These are phyloP conservation scores for Brassica rapa DNA, from an alignment of 345 rosid species.

Conservation along the genomic window DNA sequence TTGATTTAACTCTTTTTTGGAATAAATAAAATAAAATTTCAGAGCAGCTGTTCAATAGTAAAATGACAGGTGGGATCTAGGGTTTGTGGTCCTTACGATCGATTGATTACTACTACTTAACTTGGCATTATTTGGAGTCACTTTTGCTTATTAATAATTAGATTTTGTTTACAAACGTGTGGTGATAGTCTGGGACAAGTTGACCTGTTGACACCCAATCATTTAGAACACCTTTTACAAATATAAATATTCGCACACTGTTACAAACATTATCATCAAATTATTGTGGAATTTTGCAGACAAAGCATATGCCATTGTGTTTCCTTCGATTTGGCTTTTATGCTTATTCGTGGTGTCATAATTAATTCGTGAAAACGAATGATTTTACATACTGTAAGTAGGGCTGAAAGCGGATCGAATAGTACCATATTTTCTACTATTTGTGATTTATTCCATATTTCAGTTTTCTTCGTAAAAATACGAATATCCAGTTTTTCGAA, in stretches of 20 bases:
- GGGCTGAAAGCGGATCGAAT: too few species aligned
- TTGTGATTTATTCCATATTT: too few species aligned
- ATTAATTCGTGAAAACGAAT: constrained; percentile 8
- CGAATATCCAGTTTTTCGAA: too few species aligned
- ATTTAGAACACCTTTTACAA: constrained; percentile 21
- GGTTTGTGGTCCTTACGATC: constrained; percentile 25
- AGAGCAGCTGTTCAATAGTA: constrained; percentile 1
- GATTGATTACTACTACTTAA: constrained; percentile 14
- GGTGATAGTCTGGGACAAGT: constrained; percentile 38
- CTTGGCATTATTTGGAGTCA: constrained; percentile 26
- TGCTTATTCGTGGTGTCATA: not conserved
- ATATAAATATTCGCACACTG: not conserved
- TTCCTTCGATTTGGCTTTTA: not conserved
- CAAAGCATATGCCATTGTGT: not conserved
- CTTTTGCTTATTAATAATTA: constrained; percentile 22
- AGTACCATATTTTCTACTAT: too few species aligned
- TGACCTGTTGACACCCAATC: constrained; percentile 37
- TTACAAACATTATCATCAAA: constrained; percentile 9
- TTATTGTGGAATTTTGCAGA: constrained; percentile 3
- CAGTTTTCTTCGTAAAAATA: too few species aligned
- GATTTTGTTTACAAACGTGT: constrained; percentile 31
- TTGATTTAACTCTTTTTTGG: not conserved
- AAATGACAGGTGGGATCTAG: constrained; percentile 27
- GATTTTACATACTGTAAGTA: not conserved
- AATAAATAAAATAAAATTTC: not conserved